These are phyloP conservation scores for Ichthyophthirius multifiliis DNA, from an alignment of 169 alveolate genomes.

Conservation along the genomic window DNA sequence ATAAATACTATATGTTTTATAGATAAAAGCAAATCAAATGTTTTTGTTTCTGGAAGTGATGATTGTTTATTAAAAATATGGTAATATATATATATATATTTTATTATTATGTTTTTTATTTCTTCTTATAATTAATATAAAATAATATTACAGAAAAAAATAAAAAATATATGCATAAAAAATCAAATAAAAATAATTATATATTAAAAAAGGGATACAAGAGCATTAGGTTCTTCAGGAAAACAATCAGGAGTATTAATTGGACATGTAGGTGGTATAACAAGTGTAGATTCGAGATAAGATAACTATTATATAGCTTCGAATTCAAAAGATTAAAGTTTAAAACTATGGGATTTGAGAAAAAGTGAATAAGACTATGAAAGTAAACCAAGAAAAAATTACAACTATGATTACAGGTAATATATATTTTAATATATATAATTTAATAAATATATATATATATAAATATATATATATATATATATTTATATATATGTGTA, in stretches of 20 bases:
- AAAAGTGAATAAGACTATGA: not conserved
- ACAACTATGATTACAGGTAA: not conserved
- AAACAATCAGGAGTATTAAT: conserved; percentile 36
- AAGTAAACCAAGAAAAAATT: not conserved
- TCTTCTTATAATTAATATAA: too few species aligned
- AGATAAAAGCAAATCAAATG: conserved; percentile 3
- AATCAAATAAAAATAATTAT: too few species aligned
- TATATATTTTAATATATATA: not conserved
- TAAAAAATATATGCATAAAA: too few species aligned
- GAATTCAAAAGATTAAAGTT: conserved; percentile 44
- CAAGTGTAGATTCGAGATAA: conserved; percentile 35
- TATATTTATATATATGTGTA: not conserved
- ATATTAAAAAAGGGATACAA: conserved; percentile 30
- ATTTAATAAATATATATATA: not conserved
- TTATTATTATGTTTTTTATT: too few species aligned
- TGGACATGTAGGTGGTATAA: conserved; percentile 52
- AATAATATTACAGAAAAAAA: too few species aligned
- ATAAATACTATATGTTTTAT: conserved; percentile 35
- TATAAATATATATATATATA: not conserved
- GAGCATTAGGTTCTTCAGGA: conserved; percentile 17
- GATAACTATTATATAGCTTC: conserved; percentile 51
- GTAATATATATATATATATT: too few species aligned
- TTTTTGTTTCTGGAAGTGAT: conserved; percentile 45
- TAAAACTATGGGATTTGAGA: conserved; percentile 57
- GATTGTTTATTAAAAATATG: conserved; percentile 23